Evolutionary conservation across 352 stramenopile genomes (phyloP).

Genomic region (Globisporangium spinosum): DNA sequence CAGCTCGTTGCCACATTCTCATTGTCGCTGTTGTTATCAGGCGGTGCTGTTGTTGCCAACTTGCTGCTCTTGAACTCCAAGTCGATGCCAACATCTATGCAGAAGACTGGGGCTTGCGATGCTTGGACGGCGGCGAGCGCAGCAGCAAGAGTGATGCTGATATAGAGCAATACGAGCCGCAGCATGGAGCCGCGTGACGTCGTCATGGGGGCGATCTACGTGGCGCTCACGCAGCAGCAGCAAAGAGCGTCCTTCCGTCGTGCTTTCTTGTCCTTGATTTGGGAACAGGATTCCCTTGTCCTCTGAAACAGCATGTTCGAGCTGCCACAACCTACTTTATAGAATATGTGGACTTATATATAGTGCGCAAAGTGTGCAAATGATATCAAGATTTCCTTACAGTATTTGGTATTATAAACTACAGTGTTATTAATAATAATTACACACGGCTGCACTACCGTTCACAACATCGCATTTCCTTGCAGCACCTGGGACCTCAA

Average conservation of each 20-base stretch:
- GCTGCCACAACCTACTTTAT: neutral
- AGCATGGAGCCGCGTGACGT: slow-evolving; percentile 1
- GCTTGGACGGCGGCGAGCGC: neutral
- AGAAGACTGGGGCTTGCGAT: slow-evolving; percentile 29
- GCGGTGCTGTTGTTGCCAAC: slow-evolving; percentile 2
- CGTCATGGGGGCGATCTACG: neutral
- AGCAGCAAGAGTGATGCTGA: neutral
- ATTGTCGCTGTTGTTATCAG: slow-evolving; percentile 17
- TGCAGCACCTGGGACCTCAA: too few species aligned
- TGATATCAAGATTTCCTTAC: too few species aligned
- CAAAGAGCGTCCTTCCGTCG: neutral
- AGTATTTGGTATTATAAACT: too few species aligned
- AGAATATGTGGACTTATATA: neutral
- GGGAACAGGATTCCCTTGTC: neutral
- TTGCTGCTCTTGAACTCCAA: slow-evolving; percentile 31
- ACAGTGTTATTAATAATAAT: too few species aligned
- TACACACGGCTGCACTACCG: too few species aligned
- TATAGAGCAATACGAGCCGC: neutral
- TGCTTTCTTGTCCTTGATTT: neutral
- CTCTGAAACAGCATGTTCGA: neutral
- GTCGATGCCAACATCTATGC: slow-evolving; percentile 39
- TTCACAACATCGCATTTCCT: too few species aligned
- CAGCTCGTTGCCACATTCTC: slow-evolving; percentile 20
- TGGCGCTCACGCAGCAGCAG: neutral
- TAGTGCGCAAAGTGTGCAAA: neutral